phyloP scores from a whole-genome alignment of 176 grass and related monocot species.

The Hsuehochloa calcarea region DNA sequence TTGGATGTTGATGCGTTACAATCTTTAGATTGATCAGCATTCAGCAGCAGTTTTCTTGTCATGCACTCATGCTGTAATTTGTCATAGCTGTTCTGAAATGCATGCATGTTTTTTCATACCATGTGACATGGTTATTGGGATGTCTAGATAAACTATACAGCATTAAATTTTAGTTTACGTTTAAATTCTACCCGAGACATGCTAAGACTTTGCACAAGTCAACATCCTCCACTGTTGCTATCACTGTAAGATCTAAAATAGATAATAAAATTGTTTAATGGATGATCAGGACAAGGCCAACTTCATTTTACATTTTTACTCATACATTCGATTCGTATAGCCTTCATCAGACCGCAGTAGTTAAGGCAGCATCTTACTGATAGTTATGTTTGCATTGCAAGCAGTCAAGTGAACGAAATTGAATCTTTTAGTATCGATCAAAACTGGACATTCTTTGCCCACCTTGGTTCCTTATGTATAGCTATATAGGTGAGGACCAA shows the following conservation, averaged over 20 bases:
- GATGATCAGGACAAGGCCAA: neutral
- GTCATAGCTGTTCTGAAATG: neutral
- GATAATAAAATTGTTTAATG: neutral
- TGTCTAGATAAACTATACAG: neutral
- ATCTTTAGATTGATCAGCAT: neutral
- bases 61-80: neutral
- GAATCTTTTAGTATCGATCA: neutral
- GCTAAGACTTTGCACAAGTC: neutral
- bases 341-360: neutral
- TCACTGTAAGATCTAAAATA: neutral
- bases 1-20: neutral
- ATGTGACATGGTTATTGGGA: neutral
- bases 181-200: neutral
- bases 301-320: neutral
- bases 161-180: neutral
- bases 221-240: constrained; percentile 2
- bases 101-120: neutral
- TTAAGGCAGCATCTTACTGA: neutral
- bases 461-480: neutral
- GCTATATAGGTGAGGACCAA: neutral
- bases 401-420: neutral
- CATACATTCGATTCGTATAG: neutral
- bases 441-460: neutral
- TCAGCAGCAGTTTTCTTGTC: neutral
- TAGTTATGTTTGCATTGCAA: neutral